Percentiles rank a stretch among this genome's conserved stretches.
phyloP scores from a whole-genome alignment of 306 rosid species.

The Neltuma alba region DNA sequence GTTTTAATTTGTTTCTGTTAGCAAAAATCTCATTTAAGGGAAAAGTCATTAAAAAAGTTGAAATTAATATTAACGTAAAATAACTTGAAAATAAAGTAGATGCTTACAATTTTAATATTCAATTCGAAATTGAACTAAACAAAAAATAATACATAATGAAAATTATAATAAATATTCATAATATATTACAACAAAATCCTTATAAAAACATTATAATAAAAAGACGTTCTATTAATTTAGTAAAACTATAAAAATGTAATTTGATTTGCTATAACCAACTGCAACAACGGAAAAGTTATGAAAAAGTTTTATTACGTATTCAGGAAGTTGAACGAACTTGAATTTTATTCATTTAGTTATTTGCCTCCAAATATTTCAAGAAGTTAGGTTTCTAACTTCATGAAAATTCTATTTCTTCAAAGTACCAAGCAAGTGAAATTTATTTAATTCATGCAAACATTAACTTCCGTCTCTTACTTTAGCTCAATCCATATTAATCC shows the following conservation, averaged over 20 bases:
- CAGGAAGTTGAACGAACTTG: background rate
- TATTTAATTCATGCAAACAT: background rate
- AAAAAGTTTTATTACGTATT: background rate
- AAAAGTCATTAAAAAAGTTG: too few relatives aligned
- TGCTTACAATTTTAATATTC: background rate
- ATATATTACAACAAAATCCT: too few relatives aligned
- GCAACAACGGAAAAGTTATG: background rate
- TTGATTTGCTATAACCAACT: background rate
- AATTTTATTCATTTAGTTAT: background rate
- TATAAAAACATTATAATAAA: too few relatives aligned
- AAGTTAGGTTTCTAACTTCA: background rate
- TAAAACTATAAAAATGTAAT: too few relatives aligned
- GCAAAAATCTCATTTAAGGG: too few relatives aligned
- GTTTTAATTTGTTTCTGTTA: background rate
- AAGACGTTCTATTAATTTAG: too few relatives aligned
- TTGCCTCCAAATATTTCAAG: background rate
- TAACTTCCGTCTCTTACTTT: background rate
- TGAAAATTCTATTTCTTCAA: background rate
- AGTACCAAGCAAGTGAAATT: background rate
- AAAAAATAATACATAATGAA: too few relatives aligned
- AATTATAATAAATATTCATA: too few relatives aligned
- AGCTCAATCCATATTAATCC: background rate
- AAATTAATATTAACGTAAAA: too few relatives aligned
- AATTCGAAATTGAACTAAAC: background rate
- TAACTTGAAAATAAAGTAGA: too few relatives aligned